Evolutionary conservation across 192 early-diverging fungal species (phyloP).

Genomic region (Glomus cerebriforme): DNA sequence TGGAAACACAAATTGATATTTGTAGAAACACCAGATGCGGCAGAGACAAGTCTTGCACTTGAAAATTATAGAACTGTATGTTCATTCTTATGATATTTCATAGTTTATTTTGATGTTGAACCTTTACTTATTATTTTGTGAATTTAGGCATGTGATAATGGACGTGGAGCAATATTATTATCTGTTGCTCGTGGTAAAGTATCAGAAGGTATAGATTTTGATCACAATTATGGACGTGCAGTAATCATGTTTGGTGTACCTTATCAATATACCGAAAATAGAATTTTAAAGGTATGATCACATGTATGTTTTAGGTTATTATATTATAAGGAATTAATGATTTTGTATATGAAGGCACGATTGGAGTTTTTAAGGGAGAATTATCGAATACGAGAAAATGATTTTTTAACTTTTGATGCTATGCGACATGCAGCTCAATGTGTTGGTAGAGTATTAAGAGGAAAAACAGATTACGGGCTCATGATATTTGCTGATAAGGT

Average conservation of each 20-base stretch:
- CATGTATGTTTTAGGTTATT: not conserved
- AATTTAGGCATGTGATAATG: slow-evolving; percentile 89
- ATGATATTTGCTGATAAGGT: slow-evolving; percentile 99
- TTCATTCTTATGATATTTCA: not conserved
- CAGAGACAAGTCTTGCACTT: slow-evolving; percentile 93
- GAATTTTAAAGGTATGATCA: slow-evolving; percentile 77
- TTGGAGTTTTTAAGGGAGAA: slow-evolving; percentile 95
- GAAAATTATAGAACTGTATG: slow-evolving; percentile 89
- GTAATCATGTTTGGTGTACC: slow-evolving; percentile 99
- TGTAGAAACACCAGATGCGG: slow-evolving; percentile 98
- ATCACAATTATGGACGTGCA: slow-evolving; percentile 98
- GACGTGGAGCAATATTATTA: slow-evolving; percentile 93
- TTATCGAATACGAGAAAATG: slow-evolving; percentile 94
- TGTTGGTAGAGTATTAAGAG: slow-evolving; percentile 94
- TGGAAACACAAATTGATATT: slow-evolving; percentile 99
- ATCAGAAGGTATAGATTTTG: slow-evolving; percentile 99
- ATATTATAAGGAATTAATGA: not conserved
- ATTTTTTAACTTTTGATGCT: slow-evolving; percentile 99
- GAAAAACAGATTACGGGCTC: slow-evolving; percentile 98
- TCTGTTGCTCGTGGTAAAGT: slow-evolving; percentile 99
- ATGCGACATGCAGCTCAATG: slow-evolving; percentile 99
- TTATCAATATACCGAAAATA: slow-evolving; percentile 97
- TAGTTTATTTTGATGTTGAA: not conserved
- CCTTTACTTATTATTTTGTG: not conserved
- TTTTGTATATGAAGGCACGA: slow-evolving; percentile 58